These are phyloP conservation scores for Dianthus caryophyllus DNA, from an alignment of 148 eudicot genomes.

Conservation along the genomic window DNA sequence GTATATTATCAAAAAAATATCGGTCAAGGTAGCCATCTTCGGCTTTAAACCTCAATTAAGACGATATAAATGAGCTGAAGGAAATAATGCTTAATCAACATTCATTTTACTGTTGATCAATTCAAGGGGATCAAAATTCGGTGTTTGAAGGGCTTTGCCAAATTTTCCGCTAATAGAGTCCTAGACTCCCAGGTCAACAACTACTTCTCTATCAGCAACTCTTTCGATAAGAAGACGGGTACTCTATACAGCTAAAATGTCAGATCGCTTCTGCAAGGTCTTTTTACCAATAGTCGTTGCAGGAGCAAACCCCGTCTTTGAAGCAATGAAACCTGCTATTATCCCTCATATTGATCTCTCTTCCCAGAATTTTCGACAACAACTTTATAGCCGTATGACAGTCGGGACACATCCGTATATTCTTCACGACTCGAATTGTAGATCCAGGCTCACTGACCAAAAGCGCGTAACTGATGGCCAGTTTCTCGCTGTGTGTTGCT, in stretches of 20 bases:
- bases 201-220: neutral
- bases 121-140: too few species aligned
- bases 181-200: neutral
- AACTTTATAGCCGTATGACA: constrained; percentile 58
- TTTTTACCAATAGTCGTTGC: constrained; percentile 61
- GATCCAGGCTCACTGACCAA: constrained; percentile 48
- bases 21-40: too few species aligned
- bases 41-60: too few species aligned
- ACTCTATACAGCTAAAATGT: neutral
- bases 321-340: constrained; percentile 65
- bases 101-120: too few species aligned
- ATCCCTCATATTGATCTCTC: constrained; percentile 68
- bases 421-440: constrained; percentile 59
- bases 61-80: too few species aligned
- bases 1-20: neutral
- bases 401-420: constrained; percentile 57
- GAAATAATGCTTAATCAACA: too few species aligned
- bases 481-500: constrained; percentile 60
- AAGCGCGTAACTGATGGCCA: constrained; percentile 60
- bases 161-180: neutral
- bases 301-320: constrained; percentile 46
- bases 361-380: constrained; percentile 52
- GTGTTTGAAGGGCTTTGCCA: too few species aligned
- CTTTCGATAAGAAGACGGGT: neutral
- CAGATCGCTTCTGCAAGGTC: neutral